These are phyloP conservation scores for Pyrus hybrid DNA, from an alignment of 331 rosid species.

Conservation along the genomic window DNA sequence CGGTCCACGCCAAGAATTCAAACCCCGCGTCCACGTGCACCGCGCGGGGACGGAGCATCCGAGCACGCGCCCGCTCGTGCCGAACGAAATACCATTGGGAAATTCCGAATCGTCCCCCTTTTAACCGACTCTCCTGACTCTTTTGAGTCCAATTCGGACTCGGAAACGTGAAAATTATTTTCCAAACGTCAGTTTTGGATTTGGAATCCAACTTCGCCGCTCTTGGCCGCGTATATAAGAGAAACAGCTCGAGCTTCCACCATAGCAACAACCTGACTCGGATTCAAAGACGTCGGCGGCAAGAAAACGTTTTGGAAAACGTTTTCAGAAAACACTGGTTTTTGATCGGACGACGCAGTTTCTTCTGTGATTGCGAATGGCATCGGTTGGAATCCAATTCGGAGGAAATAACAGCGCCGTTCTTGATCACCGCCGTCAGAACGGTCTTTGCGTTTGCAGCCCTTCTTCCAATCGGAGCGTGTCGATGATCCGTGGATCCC, in stretches of 20 bases:
- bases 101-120: neutral
- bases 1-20: neutral
- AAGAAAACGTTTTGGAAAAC: neutral
- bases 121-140: neutral
- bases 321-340: neutral
- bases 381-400: neutral
- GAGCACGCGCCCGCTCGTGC: slow-evolving; percentile 38
- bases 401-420: neutral
- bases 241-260: neutral
- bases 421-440: neutral
- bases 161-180: neutral
- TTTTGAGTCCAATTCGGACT: neutral
- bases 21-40: slow-evolving; percentile 15
- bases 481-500: neutral
- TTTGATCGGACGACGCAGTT: neutral
- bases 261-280: neutral
- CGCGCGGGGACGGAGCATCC: slow-evolving; percentile 19
- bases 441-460: slow-evolving; percentile 1
- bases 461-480: neutral
- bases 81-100: neutral
- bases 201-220: neutral
- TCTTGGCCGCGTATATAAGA: neutral
- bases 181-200: neutral
- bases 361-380: neutral
- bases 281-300: neutral